phyloP scores from a whole-genome alignment of 805 yeast species.

The Yarrowia divulgata region DNA sequence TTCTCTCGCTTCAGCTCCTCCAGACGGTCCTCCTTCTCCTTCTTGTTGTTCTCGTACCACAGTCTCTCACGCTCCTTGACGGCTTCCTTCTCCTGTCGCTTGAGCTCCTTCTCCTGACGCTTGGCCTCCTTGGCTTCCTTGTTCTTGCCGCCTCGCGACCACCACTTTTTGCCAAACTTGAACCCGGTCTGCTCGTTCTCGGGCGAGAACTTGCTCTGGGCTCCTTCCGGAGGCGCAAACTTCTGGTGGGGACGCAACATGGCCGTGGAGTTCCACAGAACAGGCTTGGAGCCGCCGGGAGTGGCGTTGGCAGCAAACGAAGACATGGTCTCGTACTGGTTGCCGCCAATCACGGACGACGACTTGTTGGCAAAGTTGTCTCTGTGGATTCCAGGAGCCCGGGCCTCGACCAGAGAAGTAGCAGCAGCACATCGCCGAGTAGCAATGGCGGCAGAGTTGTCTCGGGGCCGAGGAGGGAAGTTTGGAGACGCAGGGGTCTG shows the following conservation, averaged over 20 bases:
- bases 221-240: constrained; percentile 34
- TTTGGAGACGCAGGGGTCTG: constrained; percentile 7
- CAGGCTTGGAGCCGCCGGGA: not conserved
- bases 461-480: constrained; percentile 28
- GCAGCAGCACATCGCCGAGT: constrained; percentile 18
- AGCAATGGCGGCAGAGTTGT: constrained; percentile 25
- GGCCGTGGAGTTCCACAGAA: constrained; percentile 12
- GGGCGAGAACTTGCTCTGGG: constrained; percentile 21
- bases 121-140: constrained; percentile 27
- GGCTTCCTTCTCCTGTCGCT: constrained; percentile 26
- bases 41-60: constrained; percentile 9
- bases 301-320: constrained; percentile 26
- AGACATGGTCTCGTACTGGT: constrained; percentile 23
- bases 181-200: constrained; percentile 17
- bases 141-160: not conserved
- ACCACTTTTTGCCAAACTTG: constrained; percentile 33
- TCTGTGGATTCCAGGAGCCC: not conserved
- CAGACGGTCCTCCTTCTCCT: constrained; percentile 20
- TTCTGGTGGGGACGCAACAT: constrained; percentile 21
- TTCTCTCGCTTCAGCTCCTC: constrained; percentile 8
- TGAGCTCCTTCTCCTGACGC: constrained; percentile 14
- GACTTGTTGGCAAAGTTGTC: constrained; percentile 15
- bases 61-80: constrained; percentile 14
- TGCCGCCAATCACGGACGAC: constrained; percentile 31
- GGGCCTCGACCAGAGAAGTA: constrained; percentile 9